Percentiles rank a stretch among this genome's conserved stretches.
phyloP scores from a whole-genome alignment of 148 eudicot genomes.

The Vaccinium macrocarpon region DNA sequence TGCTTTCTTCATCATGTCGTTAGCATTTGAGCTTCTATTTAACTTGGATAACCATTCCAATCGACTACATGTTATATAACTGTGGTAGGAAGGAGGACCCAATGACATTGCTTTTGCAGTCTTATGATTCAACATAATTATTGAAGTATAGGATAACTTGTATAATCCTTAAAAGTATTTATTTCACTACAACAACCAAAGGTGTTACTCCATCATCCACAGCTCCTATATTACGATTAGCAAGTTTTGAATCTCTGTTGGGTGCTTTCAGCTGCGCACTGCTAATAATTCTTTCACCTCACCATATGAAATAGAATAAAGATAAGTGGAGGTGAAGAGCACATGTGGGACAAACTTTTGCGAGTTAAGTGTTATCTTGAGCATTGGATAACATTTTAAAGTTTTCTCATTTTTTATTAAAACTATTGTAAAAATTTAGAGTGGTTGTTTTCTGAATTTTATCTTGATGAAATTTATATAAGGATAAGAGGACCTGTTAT shows the following conservation, averaged over 20 bases:
- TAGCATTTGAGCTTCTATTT: no score
- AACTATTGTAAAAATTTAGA: neutral
- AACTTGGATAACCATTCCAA: no score
- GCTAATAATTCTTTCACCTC: neutral
- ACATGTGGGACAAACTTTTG: neutral
- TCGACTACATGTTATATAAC: no score
- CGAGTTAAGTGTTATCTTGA: neutral
- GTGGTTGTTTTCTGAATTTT: neutral
- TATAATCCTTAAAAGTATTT: neutral
- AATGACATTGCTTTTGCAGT: neutral
- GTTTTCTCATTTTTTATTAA: neutral
- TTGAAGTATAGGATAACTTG: neutral
- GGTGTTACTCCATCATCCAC: neutral
- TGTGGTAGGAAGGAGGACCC: neutral
- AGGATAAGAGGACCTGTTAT: neutral
- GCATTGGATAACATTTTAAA: neutral
- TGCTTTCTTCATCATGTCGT: no score
- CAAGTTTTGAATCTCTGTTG: constrained; percentile 7
- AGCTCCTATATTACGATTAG: neutral
- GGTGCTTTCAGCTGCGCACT: neutral
- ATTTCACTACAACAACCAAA: neutral
- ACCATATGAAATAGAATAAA: neutral
- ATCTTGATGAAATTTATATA: neutral
- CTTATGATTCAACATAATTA: neutral
- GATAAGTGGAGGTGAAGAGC: neutral